phyloP scores from a whole-genome alignment of 768 basidiomycete species.

The Russula lepida region DNA sequence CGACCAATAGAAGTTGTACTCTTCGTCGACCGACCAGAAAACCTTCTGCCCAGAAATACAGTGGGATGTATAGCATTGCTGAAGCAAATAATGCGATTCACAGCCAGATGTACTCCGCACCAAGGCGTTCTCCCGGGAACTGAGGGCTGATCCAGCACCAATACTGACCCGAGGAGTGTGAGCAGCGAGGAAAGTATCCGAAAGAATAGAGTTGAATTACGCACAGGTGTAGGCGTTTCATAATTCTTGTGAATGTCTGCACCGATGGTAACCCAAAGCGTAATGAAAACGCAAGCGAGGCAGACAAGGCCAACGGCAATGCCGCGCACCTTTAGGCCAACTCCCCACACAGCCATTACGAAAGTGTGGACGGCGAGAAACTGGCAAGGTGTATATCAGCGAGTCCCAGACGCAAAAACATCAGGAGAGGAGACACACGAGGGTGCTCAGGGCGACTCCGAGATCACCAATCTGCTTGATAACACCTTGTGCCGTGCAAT shows the following conservation, averaged over 20 bases:
- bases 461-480: conserved; percentile 37
- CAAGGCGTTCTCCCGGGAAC: conserved; percentile 29
- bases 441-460: conserved; percentile 34
- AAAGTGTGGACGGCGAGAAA: no score
- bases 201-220: background rate
- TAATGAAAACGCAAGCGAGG: conserved; percentile 12
- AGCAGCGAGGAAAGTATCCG: background rate
- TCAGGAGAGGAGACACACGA: conserved; percentile 26
- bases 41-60: no score
- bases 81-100: no score
- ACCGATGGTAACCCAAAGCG: conserved; percentile 32
- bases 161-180: conserved; percentile 20
- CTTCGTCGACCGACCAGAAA: no score
- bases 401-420: background rate
- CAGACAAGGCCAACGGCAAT: conserved; percentile 20
- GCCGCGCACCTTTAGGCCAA: conserved; percentile 23
- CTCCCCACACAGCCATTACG: no score
- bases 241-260: conserved; percentile 23
- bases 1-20: no score
- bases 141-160: conserved; percentile 39
- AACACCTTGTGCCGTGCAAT: conserved; percentile 34
- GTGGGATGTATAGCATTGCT: conserved; percentile 18
- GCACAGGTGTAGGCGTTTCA: conserved; percentile 32
- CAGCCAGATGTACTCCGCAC: background rate
- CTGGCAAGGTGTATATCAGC: conserved; percentile 24